Evolutionary conservation across 1,284 basidiomycete genomes (phyloP).

Genomic region (Malassezia psittaci): DNA sequence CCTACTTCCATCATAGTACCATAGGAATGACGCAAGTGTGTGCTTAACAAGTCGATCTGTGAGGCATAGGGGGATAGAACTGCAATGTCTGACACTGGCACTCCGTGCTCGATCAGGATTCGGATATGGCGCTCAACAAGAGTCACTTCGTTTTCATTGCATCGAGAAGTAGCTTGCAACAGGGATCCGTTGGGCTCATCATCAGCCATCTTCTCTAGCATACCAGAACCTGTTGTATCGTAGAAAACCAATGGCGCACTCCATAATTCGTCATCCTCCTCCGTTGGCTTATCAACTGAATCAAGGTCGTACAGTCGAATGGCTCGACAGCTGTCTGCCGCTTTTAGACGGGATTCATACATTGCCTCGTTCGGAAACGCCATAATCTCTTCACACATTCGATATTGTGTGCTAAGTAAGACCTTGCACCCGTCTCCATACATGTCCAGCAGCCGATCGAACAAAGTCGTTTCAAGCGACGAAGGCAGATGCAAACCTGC

Average conservation of each 20-base stretch:
- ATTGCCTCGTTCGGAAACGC: constrained; percentile 73
- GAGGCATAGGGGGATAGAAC: constrained; percentile 71
- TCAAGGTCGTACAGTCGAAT: constrained; percentile 63
- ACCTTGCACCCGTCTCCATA: constrained; percentile 73
- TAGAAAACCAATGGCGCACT: constrained; percentile 76
- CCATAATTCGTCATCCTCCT: constrained; percentile 55
- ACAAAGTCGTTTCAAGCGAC: constrained; percentile 76
- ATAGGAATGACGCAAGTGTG: constrained; percentile 53
- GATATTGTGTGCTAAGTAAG: constrained; percentile 59
- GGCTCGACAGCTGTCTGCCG: constrained; percentile 61
- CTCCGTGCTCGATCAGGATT: constrained; percentile 62
- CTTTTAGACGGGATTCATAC: constrained; percentile 64
- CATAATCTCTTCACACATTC: constrained; percentile 80
- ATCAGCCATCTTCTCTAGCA: constrained; percentile 20
- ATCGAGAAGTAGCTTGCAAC: constrained; percentile 33
- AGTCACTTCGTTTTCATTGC: constrained; percentile 83
- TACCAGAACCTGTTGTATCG: constrained; percentile 55
- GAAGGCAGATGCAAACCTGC: constrained; percentile 56
- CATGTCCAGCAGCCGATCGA: constrained; percentile 76
- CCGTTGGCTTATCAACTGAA: constrained; percentile 46
- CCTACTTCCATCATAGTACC: constrained; percentile 30
- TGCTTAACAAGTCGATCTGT: constrained; percentile 54
- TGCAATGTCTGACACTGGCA: constrained; percentile 67
- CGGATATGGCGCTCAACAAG: constrained; percentile 73
- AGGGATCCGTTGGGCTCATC: constrained; percentile 9